Conservation (phyloP, 331 rosid species). For the Prunus yedoensis region DNA sequence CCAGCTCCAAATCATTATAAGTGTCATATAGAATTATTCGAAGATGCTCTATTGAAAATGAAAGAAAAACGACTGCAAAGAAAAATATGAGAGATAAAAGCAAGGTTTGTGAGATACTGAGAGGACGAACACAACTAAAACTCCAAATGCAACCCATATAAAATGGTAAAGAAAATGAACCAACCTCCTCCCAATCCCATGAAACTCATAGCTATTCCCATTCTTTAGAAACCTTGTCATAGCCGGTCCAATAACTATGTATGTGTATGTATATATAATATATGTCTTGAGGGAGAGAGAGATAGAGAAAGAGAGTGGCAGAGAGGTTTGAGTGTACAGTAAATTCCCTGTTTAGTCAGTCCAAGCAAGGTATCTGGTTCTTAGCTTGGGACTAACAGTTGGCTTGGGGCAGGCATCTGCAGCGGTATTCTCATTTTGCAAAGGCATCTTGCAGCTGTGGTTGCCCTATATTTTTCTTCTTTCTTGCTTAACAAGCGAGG, state of each 20-base stretch:
- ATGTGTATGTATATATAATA: not conserved
- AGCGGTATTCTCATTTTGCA: not conserved
- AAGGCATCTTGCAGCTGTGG: not conserved
- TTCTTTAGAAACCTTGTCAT: slow-evolving; percentile 16
- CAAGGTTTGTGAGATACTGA: not conserved
- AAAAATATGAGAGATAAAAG: not conserved
- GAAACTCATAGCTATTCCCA: slow-evolving; percentile 53
- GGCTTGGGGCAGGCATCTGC: slow-evolving; percentile 21
- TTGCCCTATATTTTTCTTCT: not conserved
- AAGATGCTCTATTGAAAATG: not conserved
- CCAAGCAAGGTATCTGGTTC: slow-evolving; percentile 62
- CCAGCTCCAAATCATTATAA: not conserved
- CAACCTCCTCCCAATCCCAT: slow-evolving; percentile 52
- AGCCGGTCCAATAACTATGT: not conserved
- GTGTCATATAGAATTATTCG: not conserved
- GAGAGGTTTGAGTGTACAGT: slow-evolving; percentile 4
- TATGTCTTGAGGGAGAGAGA: not conserved
- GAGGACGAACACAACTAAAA: not conserved
- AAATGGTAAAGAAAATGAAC: not conserved
- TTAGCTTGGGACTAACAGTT: slow-evolving; percentile 36
- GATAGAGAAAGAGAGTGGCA: not conserved
- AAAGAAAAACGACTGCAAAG: not conserved
- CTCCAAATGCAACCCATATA: not conserved
- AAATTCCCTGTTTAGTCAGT: slow-evolving; percentile 23
- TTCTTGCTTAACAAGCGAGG: not conserved